Evolutionary conservation across 2,329 filamentous ascomycete species (phyloP).

Genomic region (Penicillium verrucosum): DNA sequence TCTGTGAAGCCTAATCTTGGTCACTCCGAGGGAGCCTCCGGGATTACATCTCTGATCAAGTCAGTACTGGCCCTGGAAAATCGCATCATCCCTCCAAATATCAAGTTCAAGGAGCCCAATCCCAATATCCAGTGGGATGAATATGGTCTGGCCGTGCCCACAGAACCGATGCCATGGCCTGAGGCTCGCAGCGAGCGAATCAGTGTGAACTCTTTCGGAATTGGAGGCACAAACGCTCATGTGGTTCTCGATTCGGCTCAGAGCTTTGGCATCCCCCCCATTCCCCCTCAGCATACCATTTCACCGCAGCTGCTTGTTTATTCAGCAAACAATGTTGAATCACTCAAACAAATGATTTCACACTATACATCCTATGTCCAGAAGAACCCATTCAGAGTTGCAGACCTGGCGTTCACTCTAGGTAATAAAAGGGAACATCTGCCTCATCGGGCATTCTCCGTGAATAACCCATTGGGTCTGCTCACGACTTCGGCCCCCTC

Average conservation of each 20-base stretch:
- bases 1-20: constrained; percentile 24
- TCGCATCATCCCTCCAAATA: constrained; percentile 41
- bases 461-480: background rate
- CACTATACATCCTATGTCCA: background rate
- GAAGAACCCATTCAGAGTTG: background rate
- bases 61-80: constrained; percentile 36
- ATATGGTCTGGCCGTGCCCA: constrained; percentile 2
- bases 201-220: constrained; percentile 20
- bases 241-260: constrained; percentile 14
- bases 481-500: background rate
- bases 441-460: background rate
- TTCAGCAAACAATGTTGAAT: constrained; percentile 3
- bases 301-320: background rate
- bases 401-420: constrained; percentile 12
- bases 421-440: constrained; percentile 8
- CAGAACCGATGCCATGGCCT: constrained; percentile 9
- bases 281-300: background rate
- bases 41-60: constrained; percentile 33
- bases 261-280: background rate
- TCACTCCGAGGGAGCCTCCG: constrained; percentile 56
- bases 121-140: constrained; percentile 2
- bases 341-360: background rate
- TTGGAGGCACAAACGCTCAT: constrained; percentile 23
- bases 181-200: constrained; percentile 1
- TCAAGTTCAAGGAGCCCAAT: constrained; percentile 29